A percentile compares a stretch with the other conserved stretches of the same genome.
Conservation (phyloP, 306 rosid genomes). For the Begonia masoniana region DNA sequence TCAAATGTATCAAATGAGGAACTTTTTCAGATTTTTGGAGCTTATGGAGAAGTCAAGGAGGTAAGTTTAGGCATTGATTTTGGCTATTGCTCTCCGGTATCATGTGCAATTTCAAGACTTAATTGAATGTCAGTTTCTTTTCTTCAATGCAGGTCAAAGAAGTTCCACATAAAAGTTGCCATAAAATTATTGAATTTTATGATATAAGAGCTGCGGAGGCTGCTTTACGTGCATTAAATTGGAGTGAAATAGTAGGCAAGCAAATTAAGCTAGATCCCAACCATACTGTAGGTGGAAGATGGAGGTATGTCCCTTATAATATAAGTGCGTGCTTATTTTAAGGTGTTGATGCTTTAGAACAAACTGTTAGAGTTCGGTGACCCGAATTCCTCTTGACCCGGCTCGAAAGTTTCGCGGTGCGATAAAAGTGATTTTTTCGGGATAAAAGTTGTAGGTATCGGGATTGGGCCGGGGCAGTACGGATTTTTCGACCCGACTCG, state of each 20-base stretch:
- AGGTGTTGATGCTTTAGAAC: too few species aligned
- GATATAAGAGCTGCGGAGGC: conserved; percentile 34
- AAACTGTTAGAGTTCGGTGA: too few species aligned
- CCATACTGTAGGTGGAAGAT: conserved; percentile 23
- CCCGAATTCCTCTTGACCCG: too few species aligned
- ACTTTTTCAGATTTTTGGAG: conserved; percentile 22
- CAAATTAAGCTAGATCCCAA: conserved; percentile 30
- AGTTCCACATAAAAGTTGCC: conserved; percentile 25
- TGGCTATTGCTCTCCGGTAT: not conserved
- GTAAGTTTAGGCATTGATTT: conserved; percentile 7
- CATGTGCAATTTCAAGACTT: too few species aligned
- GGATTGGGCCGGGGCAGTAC: too few species aligned
- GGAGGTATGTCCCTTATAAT: conserved; percentile 8
- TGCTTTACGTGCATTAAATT: conserved; percentile 28
- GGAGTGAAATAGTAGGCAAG: conserved; percentile 32
- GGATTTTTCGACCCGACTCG: too few species aligned
- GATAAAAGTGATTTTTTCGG: too few species aligned
- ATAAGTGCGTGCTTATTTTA: too few species aligned
- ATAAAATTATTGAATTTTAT: conserved; percentile 30
- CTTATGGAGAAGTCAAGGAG: conserved; percentile 39
- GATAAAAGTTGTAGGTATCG: too few species aligned
- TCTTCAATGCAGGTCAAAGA: conserved; percentile 26
- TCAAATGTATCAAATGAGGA: conserved; percentile 30
- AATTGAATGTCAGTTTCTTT: not conserved
- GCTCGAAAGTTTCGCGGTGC: too few species aligned